Percentiles rank a stretch among this genome's conserved stretches.
Evolutionary conservation across 257 asterid species (phyloP).

Genomic region (Coffea eugenioides): DNA sequence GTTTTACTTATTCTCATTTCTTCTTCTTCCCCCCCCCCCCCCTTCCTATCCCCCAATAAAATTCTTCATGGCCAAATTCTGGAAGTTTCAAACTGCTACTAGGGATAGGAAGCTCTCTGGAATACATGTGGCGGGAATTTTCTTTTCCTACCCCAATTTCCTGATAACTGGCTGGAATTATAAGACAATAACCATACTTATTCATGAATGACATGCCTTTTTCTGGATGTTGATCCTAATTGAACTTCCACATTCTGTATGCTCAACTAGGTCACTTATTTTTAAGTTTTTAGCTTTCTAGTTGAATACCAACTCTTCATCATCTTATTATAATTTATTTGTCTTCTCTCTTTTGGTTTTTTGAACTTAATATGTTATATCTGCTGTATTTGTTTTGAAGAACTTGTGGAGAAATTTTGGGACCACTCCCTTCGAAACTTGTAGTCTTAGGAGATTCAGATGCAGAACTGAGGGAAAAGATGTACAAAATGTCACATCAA

Average conservation of each 20-base stretch:
- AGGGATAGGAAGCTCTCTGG: neutral
- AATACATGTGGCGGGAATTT: neutral
- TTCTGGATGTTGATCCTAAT: neutral
- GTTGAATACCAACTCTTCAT: neutral
- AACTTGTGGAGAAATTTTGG: conserved; percentile 44
- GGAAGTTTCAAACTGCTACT: neutral
- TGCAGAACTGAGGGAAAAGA: conserved; percentile 42
- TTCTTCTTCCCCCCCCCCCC: neutral
- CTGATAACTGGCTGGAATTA: neutral
- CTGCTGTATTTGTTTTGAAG: conserved; percentile 31
- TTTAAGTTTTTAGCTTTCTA: neutral
- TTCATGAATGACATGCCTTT: neutral
- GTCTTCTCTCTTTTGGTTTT: neutral
- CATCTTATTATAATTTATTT: neutral
- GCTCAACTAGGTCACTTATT: neutral
- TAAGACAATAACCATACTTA: neutral
- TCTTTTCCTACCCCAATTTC: neutral
- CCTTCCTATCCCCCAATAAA: no score
- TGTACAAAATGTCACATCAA: conserved; percentile 48
- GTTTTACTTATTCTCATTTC: neutral
- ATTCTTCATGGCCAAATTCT: neutral
- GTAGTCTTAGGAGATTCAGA: conserved; percentile 37
- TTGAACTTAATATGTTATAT: neutral
- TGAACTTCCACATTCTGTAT: neutral
- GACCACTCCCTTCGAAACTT: conserved; percentile 45